phyloP scores from a whole-genome alignment of 352 stramenopile genomes.

The Phytopythium litorale region DNA sequence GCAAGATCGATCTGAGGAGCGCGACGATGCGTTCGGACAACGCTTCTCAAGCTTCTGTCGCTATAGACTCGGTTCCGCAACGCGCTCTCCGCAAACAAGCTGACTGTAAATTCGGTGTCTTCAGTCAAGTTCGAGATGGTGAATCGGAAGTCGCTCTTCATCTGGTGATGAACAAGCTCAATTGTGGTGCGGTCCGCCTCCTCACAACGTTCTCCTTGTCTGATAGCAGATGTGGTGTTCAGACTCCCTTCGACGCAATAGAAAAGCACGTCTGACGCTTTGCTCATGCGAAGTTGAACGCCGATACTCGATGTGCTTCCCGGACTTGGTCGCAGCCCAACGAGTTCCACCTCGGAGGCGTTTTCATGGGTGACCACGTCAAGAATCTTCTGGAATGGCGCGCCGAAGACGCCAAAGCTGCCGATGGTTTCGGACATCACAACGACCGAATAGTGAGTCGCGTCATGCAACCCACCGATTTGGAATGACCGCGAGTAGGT shows the following conservation, averaged over 20 bases:
- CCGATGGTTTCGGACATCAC: conserved; percentile 59
- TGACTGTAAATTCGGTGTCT: conserved; percentile 36
- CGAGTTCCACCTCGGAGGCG: conserved; percentile 46
- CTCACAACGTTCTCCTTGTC: conserved; percentile 11
- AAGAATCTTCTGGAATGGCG: conserved; percentile 32
- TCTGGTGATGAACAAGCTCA: conserved; percentile 13
- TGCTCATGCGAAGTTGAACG: conserved; percentile 47
- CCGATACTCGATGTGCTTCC: conserved; percentile 39
- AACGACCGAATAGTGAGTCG: conserved; percentile 45
- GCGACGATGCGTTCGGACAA: conserved; percentile 39
- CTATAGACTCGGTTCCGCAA: conserved; percentile 55
- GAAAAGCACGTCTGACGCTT: conserved; percentile 51
- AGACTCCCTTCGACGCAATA: conserved; percentile 24
- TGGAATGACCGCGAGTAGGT: conserved; percentile 25
- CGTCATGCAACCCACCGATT: conserved; percentile 39
- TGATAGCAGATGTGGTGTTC: not conserved
- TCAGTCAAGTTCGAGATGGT: conserved; percentile 50
- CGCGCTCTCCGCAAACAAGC: conserved; percentile 53
- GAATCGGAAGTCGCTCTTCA: conserved; percentile 28
- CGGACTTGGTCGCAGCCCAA: conserved; percentile 18
- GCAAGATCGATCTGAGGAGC: conserved; percentile 27
- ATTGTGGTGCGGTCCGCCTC: conserved; percentile 32
- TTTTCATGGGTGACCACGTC: conserved; percentile 65
- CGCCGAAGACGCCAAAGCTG: conserved; percentile 61
- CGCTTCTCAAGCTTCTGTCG: conserved; percentile 5